phyloP scores from a whole-genome alignment of 1,284 basidiomycete genomes.

The Pseudozyma sp. region DNA sequence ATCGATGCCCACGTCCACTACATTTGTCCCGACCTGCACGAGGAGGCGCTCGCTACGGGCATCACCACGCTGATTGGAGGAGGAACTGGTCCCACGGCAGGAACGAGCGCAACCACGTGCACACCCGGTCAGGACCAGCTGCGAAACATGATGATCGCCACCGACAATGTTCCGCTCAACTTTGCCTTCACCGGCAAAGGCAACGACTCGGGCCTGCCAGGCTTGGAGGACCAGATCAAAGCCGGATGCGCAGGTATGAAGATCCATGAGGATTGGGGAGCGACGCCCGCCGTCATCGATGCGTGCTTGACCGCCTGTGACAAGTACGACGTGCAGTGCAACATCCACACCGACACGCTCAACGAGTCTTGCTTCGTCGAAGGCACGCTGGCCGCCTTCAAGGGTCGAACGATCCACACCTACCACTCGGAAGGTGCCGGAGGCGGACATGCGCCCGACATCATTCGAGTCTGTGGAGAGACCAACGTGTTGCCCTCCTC shows the following conservation, averaged over 20 bases:
- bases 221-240: conserved; percentile 82
- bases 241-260: conserved; percentile 93
- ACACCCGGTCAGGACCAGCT: conserved; percentile 74
- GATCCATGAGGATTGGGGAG: conserved; percentile 98
- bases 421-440: conserved; percentile 66
- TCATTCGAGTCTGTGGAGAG: conserved; percentile 92
- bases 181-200: conserved; percentile 84
- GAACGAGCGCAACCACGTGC: conserved; percentile 93
- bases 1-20: conserved; percentile 85
- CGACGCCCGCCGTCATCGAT: conserved; percentile 85
- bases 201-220: conserved; percentile 82
- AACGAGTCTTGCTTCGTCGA: conserved; percentile 80
- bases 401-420: conserved; percentile 91
- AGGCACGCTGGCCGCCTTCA: conserved; percentile 92
- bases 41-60: conserved; percentile 73
- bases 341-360: conserved; percentile 93
- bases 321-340: conserved; percentile 94
- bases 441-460: conserved; percentile 97
- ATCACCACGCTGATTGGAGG: conserved; percentile 70
- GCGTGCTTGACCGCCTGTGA: conserved; percentile 84
- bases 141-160: conserved; percentile 72
- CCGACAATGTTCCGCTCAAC: conserved; percentile 89
- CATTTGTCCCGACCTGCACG: conserved; percentile 89
- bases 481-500: conserved; percentile 95
- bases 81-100: conserved; percentile 88